Evolutionary conservation across 1,284 basidiomycete genomes (phyloP), one percentile per base, ranked within the genome.

Genomic region (Thecaphora thlaspeos): DNA sequence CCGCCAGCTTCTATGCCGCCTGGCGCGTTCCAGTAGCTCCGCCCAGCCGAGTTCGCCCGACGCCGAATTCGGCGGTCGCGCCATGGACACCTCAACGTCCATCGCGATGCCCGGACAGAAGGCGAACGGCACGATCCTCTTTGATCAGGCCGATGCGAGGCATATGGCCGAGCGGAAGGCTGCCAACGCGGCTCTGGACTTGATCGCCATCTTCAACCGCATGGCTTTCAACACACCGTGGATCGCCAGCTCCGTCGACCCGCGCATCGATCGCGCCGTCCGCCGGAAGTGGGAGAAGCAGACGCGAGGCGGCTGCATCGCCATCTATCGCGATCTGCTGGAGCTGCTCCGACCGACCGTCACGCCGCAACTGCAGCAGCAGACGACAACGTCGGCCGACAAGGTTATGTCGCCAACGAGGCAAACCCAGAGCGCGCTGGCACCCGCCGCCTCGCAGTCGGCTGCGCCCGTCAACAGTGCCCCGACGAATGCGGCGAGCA

Each of bases 191-290:
- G 66, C 66, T 1, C 56, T 68, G 19, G 73, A 75, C 53, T 46
- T 76, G 43, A 70, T 75, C 37, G 54, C 62, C 41, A 59, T 76
- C 50, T 77, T 77, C 51, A 65, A 76, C 34, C 70, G 63, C 30
- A 61, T 77, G 55, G 70, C 75, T 3, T 77, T 77, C 61, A 67
- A 59, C 23, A 64, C 68, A 21, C 68, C 73, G 2, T 73, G 71
- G 69, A 58, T 62, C 42, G 51, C 66, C 36, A 50, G 57, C 36
- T 57, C 56, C 23, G 57, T 69, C 34, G 57, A 58, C n/a, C 54
- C 58, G 39, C 46, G 55, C 39, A 24, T 63, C 24, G 60, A 61
- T 22, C 22, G 41, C 1, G 50, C 47, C 19, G 43, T 60, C 23
- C 57, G 61, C 0, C 51, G 48, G 23, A 49, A 42, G 9, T 64